Conservation (phyloP, 441 rosid species). For the Kokia cookei region DNA sequence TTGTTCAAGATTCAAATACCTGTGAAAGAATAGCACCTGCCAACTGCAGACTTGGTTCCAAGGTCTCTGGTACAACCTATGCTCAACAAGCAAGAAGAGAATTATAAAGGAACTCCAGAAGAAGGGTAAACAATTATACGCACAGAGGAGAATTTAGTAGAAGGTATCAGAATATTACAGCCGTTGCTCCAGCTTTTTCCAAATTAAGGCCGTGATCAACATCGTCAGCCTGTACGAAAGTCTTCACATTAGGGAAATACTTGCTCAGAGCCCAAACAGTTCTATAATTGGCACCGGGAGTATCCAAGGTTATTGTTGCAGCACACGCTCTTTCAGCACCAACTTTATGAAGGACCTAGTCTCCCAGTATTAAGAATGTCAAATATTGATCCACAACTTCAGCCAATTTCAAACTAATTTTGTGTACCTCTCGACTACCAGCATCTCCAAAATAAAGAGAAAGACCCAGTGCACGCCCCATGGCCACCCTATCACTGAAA, state of each 20-base stretch:
- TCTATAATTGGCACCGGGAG: conserved; percentile 97
- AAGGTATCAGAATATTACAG: conserved; percentile 52
- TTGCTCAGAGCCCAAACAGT: conserved; percentile 99
- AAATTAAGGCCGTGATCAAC: conserved; percentile 94
- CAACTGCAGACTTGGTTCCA: conserved; percentile 97
- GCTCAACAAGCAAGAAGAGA: not conserved
- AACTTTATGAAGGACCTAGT: conserved; percentile 89
- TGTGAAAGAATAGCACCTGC: conserved; percentile 98
- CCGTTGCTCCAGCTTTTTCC: conserved; percentile 95
- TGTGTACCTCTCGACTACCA: conserved; percentile 84
- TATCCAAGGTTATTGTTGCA: conserved; percentile 86
- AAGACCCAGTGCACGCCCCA: conserved; percentile 90
- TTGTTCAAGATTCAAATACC: conserved; percentile 33
- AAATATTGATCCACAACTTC: conserved; percentile 9
- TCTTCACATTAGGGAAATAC: conserved; percentile 90
- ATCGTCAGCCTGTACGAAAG: conserved; percentile 96
- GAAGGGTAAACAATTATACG: not conserved
- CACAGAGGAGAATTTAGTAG: not conserved
- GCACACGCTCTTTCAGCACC: conserved; percentile 98
- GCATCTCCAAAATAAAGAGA: conserved; percentile 96
- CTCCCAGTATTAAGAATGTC: conserved; percentile 17
- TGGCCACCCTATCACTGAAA: conserved; percentile 89
- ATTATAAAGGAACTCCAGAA: not conserved
- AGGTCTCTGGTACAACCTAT: conserved; percentile 95
- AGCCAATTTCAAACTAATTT: not conserved